Percentiles rank a stretch among this genome's conserved stretches.
phyloP scores from a whole-genome alignment of 192 early-diverging fungal species.

The Chytriomyces hyalinus region DNA sequence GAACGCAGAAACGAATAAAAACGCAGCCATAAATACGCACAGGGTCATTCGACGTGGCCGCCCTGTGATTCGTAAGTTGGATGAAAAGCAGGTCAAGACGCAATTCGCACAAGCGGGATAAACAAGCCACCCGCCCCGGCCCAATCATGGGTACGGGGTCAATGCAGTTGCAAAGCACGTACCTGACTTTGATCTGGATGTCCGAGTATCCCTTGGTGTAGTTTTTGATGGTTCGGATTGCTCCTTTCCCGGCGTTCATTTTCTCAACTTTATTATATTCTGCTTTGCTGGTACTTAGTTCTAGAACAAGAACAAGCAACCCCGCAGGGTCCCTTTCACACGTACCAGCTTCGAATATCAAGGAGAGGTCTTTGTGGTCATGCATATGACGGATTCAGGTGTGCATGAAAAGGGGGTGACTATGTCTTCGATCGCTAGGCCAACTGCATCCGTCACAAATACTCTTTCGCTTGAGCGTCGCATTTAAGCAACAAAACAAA shows the following conservation, averaged over 20 bases:
- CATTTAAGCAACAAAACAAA: too few relatives aligned
- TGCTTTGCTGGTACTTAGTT: neutral
- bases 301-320: neutral
- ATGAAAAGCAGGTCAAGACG: neutral
- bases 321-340: neutral
- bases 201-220: conserved; percentile 86
- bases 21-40: conserved; percentile 37
- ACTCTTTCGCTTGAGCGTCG: too few relatives aligned
- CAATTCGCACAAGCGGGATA: neutral
- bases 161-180: neutral
- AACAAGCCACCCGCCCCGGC: neutral
- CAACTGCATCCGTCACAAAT: too few relatives aligned
- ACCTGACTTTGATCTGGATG: conserved; percentile 79
- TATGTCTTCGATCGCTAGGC: too few relatives aligned
- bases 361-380: too few relatives aligned
- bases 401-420: too few relatives aligned
- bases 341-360: too few relatives aligned
- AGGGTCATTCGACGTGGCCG: conserved; percentile 61
- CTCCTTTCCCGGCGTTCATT: conserved; percentile 51
- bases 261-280: neutral
- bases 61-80: conserved; percentile 26
- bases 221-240: conserved; percentile 70
- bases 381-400: too few relatives aligned
- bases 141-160: neutral
- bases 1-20: conserved; percentile 2